Percentiles rank a stretch among this genome's conserved stretches.
These are phyloP conservation scores for Mycena epipterygia DNA, from an alignment of 768 basidiomycete genomes.

Conservation along the genomic window DNA sequence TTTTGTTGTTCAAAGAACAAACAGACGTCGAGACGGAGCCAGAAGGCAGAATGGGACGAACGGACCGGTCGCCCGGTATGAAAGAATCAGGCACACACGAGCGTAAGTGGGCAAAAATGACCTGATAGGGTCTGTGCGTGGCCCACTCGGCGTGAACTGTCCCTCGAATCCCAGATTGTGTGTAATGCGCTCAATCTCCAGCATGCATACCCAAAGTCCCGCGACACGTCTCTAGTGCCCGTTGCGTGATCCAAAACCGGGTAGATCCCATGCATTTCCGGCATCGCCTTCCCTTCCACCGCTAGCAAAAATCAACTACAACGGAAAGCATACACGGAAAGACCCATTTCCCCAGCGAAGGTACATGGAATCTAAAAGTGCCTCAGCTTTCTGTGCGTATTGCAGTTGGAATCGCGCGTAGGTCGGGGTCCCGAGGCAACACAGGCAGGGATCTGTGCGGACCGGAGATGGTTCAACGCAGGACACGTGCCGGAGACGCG, in stretches of 20 bases:
- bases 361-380: constrained; percentile 19
- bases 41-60: constrained; percentile 7
- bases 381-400: constrained; percentile 33
- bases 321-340: constrained; percentile 30
- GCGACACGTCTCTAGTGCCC: constrained; percentile 36
- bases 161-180: constrained; percentile 22
- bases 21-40: constrained; percentile 18
- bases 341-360: constrained; percentile 18
- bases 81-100: constrained; percentile 33
- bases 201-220: constrained; percentile 31
- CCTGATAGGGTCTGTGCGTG: constrained; percentile 25
- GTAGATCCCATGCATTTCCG: constrained; percentile 34
- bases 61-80: constrained; percentile 23
- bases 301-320: constrained; percentile 15
- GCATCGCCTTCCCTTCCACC: constrained; percentile 36
- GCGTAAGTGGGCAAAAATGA: constrained; percentile 17
- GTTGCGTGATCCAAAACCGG: constrained; percentile 16
- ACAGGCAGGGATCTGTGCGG: constrained; percentile 36
- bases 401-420: constrained; percentile 14
- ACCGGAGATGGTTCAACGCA: constrained; percentile 7
- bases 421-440: constrained; percentile 37
- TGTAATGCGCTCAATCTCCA: constrained; percentile 17
- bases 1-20: constrained; percentile 25
- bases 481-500: constrained; percentile 35
- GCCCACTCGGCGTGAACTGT: constrained; percentile 23